Conservation (phyloP, 768 basidiomycete species). For the Russula sp. region DNA sequence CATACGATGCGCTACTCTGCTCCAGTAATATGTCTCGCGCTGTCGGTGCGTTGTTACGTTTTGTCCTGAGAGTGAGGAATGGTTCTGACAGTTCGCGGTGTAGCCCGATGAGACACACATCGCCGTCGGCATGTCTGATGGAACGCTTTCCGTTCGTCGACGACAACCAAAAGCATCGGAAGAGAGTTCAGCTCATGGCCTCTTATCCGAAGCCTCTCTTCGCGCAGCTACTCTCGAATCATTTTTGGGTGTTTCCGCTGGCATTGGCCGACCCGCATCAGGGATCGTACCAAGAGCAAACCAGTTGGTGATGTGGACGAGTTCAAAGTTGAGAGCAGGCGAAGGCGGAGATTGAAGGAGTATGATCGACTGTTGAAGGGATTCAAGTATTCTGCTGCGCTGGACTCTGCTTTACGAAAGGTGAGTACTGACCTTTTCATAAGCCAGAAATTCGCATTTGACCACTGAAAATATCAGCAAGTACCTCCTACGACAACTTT, state of each 20-base stretch:
- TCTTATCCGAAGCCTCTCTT: slow-evolving; percentile 42
- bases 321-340: slow-evolving; percentile 69
- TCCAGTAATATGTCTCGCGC: slow-evolving; percentile 81
- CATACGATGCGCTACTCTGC: slow-evolving; percentile 99
- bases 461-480: slow-evolving; percentile 46
- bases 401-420: slow-evolving; percentile 88
- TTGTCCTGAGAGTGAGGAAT: slow-evolving; percentile 3
- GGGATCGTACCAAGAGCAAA: slow-evolving; percentile 48
- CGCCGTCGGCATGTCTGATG: slow-evolving; percentile 96
- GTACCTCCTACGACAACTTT: slow-evolving; percentile 84
- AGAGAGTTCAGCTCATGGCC: slow-evolving; percentile 38
- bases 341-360: slow-evolving; percentile 68
- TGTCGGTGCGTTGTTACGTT: slow-evolving; percentile 63
- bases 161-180: slow-evolving; percentile 77
- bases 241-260: slow-evolving; percentile 55
- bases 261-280: slow-evolving; percentile 56
- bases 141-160: slow-evolving; percentile 93
- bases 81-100: slow-evolving; percentile 16
- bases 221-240: slow-evolving; percentile 63
- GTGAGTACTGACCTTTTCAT: slow-evolving; percentile 40
- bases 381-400: slow-evolving; percentile 92
- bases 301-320: slow-evolving; percentile 66
- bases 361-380: slow-evolving; percentile 88
- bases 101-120: slow-evolving; percentile 97
- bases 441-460: slow-evolving; percentile 1